Conservation (phyloP, 306 rosid species). For the Corylus avellana region DNA sequence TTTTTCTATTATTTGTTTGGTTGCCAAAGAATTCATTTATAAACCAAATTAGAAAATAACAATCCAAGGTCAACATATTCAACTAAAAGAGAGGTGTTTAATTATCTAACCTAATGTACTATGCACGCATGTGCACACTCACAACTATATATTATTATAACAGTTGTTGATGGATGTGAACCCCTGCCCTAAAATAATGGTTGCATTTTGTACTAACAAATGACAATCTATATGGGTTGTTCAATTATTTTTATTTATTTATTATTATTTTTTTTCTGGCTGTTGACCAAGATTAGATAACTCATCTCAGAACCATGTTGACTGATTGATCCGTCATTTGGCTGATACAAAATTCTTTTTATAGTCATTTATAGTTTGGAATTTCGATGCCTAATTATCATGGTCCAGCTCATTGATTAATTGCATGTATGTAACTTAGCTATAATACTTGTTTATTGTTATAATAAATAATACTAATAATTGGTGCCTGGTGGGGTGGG, state of each 20-base stretch:
- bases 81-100: not conserved
- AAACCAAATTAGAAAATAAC: not conserved
- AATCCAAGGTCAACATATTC: not conserved
- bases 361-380: not conserved
- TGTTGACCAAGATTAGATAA: not conserved
- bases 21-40: not conserved
- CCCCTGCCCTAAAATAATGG: not conserved
- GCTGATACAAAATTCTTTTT: not conserved
- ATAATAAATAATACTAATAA: too few species aligned
- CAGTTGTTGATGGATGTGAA: not conserved
- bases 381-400: not conserved
- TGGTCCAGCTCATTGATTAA: not conserved
- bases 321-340: not conserved
- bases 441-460: too few species aligned
- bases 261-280: not conserved
- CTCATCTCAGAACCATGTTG: not conserved
- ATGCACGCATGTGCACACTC: not conserved
- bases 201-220: not conserved
- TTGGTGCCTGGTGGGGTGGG: not conserved
- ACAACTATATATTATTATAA: not conserved
- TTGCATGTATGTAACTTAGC: too few species aligned
- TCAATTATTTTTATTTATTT: not conserved
- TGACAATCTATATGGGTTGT: not conserved
- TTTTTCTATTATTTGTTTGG: not conserved
- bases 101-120: not conserved